phyloP scores from a whole-genome alignment of 805 yeast genomes.

The Priceomyces fermenticarens region DNA sequence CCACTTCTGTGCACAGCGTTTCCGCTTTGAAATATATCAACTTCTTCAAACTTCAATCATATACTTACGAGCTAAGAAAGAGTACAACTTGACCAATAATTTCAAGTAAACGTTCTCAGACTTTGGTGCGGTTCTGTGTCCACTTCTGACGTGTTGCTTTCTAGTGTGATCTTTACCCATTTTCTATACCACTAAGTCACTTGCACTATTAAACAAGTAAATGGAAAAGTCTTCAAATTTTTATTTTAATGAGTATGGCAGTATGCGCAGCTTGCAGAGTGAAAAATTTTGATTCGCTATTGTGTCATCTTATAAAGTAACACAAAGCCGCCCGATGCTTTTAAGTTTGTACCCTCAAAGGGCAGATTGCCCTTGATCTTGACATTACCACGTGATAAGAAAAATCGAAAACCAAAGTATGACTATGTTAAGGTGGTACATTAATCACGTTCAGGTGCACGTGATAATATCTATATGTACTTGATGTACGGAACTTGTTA shows the following conservation, averaged over 20 bases:
- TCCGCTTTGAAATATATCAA: no score
- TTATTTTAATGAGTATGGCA: no score
- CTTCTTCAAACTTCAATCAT: slow-evolving; percentile 4
- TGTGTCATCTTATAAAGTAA: not conserved
- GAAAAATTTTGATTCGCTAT: slow-evolving; percentile 6
- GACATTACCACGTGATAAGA: not conserved
- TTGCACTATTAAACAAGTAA: no score
- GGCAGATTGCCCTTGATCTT: not conserved
- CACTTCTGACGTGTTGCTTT: slow-evolving; percentile 93
- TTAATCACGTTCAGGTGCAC: no score
- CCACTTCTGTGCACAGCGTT: no score
- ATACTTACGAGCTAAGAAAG: slow-evolving; percentile 98
- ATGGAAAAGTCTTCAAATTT: no score
- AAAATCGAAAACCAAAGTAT: not conserved
- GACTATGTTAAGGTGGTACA: no score
- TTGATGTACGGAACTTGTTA: no score
- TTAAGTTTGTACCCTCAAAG: no score
- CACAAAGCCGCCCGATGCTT: no score
- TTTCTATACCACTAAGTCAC: slow-evolving; percentile 16
- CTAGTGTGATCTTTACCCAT: slow-evolving; percentile 98
- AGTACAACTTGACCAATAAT: slow-evolving; percentile 95
- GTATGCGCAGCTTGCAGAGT: not conserved
- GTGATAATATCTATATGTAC: no score
- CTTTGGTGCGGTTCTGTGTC: slow-evolving; percentile 99
- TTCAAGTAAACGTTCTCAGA: slow-evolving; percentile 99